Conservation (phyloP, 106 monocot genomes). For the Dioscorea dumetorum region DNA sequence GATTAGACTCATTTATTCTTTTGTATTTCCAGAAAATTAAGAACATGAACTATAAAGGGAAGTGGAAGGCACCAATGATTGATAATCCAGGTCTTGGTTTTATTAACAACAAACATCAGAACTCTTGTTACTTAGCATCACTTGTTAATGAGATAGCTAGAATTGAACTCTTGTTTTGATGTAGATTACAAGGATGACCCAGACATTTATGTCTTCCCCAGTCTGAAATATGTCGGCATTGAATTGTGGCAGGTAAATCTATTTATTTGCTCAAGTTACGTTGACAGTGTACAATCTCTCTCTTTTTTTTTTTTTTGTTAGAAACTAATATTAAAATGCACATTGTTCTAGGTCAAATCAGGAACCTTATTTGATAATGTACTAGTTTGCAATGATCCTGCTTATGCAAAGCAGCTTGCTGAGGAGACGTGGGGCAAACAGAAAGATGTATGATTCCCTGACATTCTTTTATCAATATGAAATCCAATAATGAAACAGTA, state of each 20-base stretch:
- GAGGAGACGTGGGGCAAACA: constrained; percentile 63
- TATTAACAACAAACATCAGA: no score
- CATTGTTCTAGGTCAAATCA: constrained; percentile 49
- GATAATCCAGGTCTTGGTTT: constrained; percentile 57
- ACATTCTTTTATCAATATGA: not conserved
- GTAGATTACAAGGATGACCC: constrained; percentile 20
- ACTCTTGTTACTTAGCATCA: no score
- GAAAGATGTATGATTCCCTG: constrained; percentile 34
- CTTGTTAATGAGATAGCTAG: no score
- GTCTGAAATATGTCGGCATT: constrained; percentile 14
- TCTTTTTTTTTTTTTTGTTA: not conserved
- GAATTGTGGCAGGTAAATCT: constrained; percentile 43
- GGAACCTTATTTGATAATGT: constrained; percentile 78
- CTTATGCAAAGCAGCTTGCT: constrained; percentile 77
- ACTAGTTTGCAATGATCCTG: constrained; percentile 70
- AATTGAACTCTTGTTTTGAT: not conserved
- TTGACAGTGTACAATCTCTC: not conserved
- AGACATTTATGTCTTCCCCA: constrained; percentile 10
- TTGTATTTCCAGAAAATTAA: constrained; percentile 40
- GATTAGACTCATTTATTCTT: not conserved
- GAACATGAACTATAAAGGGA: constrained; percentile 71
- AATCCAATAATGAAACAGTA: not conserved
- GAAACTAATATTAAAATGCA: not conserved
- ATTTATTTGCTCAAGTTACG: not conserved
- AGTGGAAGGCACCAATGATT: constrained; percentile 77